phyloP scores from a whole-genome alignment of 1,139 yeast species.

The Yamadazyma mexicana region DNA sequence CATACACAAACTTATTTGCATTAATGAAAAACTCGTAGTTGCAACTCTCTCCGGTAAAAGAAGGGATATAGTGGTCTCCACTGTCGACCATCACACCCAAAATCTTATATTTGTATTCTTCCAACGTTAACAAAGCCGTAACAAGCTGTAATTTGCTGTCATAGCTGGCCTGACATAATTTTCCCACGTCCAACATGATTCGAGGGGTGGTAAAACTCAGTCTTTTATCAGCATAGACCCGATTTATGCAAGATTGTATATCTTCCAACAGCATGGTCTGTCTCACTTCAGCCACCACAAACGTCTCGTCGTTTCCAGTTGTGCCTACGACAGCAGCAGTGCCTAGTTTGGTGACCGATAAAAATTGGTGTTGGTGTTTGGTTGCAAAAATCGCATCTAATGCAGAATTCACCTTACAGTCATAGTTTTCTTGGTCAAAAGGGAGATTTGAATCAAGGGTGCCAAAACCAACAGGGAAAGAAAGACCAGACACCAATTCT shows the following conservation, averaged over 20 bases:
- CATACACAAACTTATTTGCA: slow-evolving; percentile 27
- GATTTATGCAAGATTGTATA: slow-evolving; percentile 17
- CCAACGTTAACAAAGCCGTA: slow-evolving; percentile 15
- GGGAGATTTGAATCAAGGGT: slow-evolving; percentile 23
- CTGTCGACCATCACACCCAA: slow-evolving; percentile 42
- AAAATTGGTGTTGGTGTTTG: slow-evolving; percentile 40
- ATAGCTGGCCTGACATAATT: slow-evolving; percentile 19
- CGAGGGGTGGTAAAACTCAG: slow-evolving; percentile 19
- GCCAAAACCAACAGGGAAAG: slow-evolving; percentile 45
- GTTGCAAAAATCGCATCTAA: slow-evolving; percentile 44
- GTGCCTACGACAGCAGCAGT: slow-evolving; percentile 48
- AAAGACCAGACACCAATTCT: slow-evolving; percentile 45
- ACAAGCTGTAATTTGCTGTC: slow-evolving; percentile 17
- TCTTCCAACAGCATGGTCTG: slow-evolving; percentile 17
- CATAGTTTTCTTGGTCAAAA: slow-evolving; percentile 24
- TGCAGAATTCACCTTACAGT: slow-evolving; percentile 31
- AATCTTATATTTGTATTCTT: slow-evolving; percentile 16
- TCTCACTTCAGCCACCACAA: slow-evolving; percentile 31
- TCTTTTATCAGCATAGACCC: slow-evolving; percentile 21
- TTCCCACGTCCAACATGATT: slow-evolving; percentile 34
- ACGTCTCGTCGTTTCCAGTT: slow-evolving; percentile 45
- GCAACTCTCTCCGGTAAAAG: not conserved
- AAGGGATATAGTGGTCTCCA: slow-evolving; percentile 35
- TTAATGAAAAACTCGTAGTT: slow-evolving; percentile 23
- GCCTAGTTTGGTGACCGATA: slow-evolving; percentile 45